Percentiles rank a stretch among this genome's conserved stretches.
Conservation (phyloP, 139 green algal species). For the Picochlorum sp. region DNA sequence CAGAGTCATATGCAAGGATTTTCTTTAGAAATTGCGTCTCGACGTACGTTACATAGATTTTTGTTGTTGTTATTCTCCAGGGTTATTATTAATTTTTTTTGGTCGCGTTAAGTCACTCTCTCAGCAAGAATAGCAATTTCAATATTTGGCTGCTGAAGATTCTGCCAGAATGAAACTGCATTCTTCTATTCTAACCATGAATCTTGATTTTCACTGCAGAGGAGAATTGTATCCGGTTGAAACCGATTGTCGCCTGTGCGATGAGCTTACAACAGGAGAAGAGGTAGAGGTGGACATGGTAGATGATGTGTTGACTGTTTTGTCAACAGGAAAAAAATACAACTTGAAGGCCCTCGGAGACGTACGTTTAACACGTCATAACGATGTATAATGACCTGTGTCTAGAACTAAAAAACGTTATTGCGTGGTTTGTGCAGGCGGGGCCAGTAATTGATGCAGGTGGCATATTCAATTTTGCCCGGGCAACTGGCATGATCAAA, state of each 20-base stretch:
- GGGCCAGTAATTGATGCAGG: slow-evolving; percentile 87
- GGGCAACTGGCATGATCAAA: slow-evolving; percentile 83
- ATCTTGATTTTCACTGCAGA: too few relatives aligned
- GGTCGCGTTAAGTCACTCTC: too few relatives aligned
- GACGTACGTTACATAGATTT: too few relatives aligned
- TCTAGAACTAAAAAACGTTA: too few relatives aligned
- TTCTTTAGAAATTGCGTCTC: slow-evolving; percentile 96
- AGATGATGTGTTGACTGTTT: slow-evolving; percentile 62
- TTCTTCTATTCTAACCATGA: background rate
- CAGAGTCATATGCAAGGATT: slow-evolving; percentile 88
- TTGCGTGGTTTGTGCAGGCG: slow-evolving; percentile 41
- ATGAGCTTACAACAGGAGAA: slow-evolving; percentile 62
- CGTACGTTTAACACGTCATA: slow-evolving; percentile 20
- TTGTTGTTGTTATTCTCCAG: slow-evolving; percentile 35
- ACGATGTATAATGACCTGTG: background rate
- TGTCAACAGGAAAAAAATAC: slow-evolving; percentile 71
- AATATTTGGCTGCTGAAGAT: background rate
- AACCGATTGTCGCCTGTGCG: slow-evolving; percentile 63
- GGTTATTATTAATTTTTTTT: background rate
- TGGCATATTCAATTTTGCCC: slow-evolving; percentile 88
- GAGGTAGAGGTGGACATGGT: slow-evolving; percentile 90
- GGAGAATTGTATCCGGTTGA: slow-evolving; percentile 87
- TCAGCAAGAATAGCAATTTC: background rate
- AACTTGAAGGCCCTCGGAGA: slow-evolving; percentile 71
- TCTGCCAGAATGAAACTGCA: background rate